Evolutionary conservation across 768 basidiomycete species (phyloP).

Genomic region (Suillus spraguei): DNA sequence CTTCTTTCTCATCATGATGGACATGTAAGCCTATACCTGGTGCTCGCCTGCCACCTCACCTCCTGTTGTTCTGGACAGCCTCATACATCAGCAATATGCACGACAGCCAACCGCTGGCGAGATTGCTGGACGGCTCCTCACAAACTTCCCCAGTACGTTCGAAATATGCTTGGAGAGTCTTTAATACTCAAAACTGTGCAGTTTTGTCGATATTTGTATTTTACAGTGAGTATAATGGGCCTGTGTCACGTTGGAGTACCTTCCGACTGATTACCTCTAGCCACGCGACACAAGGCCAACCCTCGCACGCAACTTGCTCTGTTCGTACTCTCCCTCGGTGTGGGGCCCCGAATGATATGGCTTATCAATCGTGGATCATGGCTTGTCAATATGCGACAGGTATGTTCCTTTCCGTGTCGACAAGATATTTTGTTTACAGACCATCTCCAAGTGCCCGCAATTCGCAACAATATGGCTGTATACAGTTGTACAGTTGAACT

Average conservation of each 20-base stretch:
- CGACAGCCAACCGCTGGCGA: conserved; percentile 51
- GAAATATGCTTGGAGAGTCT: conserved; percentile 2
- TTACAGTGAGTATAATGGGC: conserved; percentile 53
- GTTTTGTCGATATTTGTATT: conserved; percentile 78
- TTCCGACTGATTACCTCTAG: conserved; percentile 29
- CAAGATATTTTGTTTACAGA: background rate
- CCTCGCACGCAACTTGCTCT: conserved; percentile 56
- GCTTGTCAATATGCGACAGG: conserved; percentile 76
- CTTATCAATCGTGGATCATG: conserved; percentile 71
- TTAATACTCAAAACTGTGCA: conserved; percentile 30
- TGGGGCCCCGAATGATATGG: conserved; percentile 71
- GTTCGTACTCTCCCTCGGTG: conserved; percentile 56
- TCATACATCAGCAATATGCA: conserved; percentile 80
- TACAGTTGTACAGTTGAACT: conserved; percentile 66
- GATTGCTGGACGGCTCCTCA: conserved; percentile 57
- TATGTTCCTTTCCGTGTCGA: conserved; percentile 25
- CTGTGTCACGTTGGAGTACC: conserved; percentile 1
- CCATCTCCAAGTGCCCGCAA: conserved; percentile 62
- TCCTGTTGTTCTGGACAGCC: conserved; percentile 40
- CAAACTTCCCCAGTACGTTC: conserved; percentile 73
- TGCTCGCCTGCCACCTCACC: conserved; percentile 4
- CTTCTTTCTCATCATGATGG: conserved; percentile 79
- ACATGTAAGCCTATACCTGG: conserved; percentile 61
- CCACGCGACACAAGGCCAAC: conserved; percentile 63
- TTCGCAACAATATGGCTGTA: conserved; percentile 82